These are phyloP conservation scores for Exophiala sp. DNA, from an alignment of 2,329 filamentous ascomycete genomes.

Conservation along the genomic window DNA sequence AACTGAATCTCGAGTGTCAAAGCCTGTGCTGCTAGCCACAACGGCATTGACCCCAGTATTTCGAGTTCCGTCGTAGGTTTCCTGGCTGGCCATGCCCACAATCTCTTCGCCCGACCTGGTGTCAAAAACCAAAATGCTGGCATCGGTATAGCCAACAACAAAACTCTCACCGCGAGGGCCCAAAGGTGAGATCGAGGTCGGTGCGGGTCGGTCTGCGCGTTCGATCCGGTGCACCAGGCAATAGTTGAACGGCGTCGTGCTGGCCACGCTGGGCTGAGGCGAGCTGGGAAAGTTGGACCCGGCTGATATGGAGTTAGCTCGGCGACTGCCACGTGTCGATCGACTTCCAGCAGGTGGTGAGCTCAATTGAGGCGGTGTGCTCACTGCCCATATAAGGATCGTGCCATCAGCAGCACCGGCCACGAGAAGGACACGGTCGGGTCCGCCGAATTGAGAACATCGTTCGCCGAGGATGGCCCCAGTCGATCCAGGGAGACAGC, in stretches of 20 bases:
- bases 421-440: constrained; percentile 82
- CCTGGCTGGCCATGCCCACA: constrained; percentile 83
- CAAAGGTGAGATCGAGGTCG: constrained; percentile 90
- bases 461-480: constrained; percentile 71
- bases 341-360: constrained; percentile 70
- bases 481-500: constrained; percentile 78
- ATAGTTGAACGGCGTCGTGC: constrained; percentile 78
- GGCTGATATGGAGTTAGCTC: constrained; percentile 89
- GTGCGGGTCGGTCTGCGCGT: constrained; percentile 61
- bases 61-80: constrained; percentile 84
- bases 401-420: constrained; percentile 87
- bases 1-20: constrained; percentile 58
- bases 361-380: constrained; percentile 75
- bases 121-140: constrained; percentile 85
- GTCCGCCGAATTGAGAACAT: constrained; percentile 65
- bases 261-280: constrained; percentile 81
- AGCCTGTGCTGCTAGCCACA: constrained; percentile 74
- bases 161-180: constrained; percentile 77
- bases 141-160: constrained; percentile 87
- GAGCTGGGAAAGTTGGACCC: constrained; percentile 86
- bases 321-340: constrained; percentile 65
- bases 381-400: constrained; percentile 91
- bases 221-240: constrained; percentile 82
- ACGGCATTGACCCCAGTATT: constrained; percentile 84
- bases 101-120: constrained; percentile 87